Base-by-base conservation (phyloP, 179 eudicot species). In the Pouteria campechiana region DNA sequence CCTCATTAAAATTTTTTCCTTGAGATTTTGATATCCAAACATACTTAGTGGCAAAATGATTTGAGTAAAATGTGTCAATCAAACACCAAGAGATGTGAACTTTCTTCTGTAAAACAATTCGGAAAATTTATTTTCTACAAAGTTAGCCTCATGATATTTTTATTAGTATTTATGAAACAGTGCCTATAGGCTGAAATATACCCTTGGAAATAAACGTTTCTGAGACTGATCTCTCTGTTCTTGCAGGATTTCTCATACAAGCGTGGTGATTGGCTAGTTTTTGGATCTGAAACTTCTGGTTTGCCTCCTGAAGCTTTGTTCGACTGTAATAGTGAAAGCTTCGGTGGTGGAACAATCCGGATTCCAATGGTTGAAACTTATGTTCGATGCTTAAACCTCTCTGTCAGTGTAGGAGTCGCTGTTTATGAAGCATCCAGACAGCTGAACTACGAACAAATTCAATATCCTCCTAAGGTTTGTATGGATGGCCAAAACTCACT, bases 371-470 rank as follows among this genome's bases (percentile, higher is more conserved):
- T 90, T 44, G 93, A 86, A 29, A 81, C 95, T 6, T 81, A 86
- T 64, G 95, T 90, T 21, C 72, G 98, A 58, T 90, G 93, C 57
- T 72, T 90, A 45, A 90, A 90, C 67, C 63, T 90, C 32, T 90
- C 98, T 2, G 95, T 86, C 6, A 90, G 98, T 60, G 95, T 86
- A 32, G 95, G 98, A 44, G 73, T 90, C 59, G 86, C 86, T 55
- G 67, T 90, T 22, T 90, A 90, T 60, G 98, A 90, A 74, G 98
- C 95, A 44, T 74, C 87, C 12, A 72, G 98, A 68, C 95, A 90
- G 62, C 72, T 90, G 29, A 64, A 90, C 67, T 90, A 86, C 22
- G 90, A 81, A 72, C 93, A 81, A 60, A 72, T 89, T 34, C 72
- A 69, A 32, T 38, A 10, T 50, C 37, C 73, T n/a, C 19, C 75